A percentile compares a stretch with the other conserved stretches of the same genome.
Evolutionary conservation across 305 asterid species (phyloP).

Genomic region (Fraxinus greggii): DNA sequence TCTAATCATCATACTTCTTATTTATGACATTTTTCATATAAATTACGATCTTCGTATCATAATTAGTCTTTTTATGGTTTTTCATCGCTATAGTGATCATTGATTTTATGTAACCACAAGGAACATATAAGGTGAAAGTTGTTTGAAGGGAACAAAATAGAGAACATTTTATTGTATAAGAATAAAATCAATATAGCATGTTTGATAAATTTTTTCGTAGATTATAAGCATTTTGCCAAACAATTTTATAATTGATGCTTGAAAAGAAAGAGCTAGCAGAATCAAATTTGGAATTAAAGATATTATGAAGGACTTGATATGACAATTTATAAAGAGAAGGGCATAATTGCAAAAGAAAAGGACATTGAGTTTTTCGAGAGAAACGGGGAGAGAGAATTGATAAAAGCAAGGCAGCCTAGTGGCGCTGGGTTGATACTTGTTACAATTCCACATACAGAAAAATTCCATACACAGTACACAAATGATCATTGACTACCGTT

Average conservation of each 20-base stretch:
- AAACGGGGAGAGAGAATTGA: conserved; percentile 13
- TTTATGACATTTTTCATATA: background rate
- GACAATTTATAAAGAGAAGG: background rate
- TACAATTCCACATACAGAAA: too few relatives aligned
- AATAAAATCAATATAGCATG: background rate
- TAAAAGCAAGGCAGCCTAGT: too few relatives aligned
- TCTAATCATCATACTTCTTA: background rate
- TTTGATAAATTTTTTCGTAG: too few relatives aligned
- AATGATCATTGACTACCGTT: too few relatives aligned
- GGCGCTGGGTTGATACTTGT: too few relatives aligned
- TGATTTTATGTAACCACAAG: background rate
- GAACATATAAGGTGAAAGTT: background rate
- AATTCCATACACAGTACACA: too few relatives aligned
- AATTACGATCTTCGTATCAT: background rate
- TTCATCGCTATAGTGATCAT: background rate
- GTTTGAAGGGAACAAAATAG: background rate
- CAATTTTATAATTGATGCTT: background rate
- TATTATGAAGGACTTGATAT: background rate
- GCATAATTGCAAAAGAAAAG: background rate
- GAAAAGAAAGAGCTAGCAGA: background rate
- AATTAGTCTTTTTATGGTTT: background rate
- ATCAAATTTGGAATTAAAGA: background rate
- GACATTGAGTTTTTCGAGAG: conserved; percentile 39
- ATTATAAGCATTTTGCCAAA: background rate
- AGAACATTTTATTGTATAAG: background rate